Evolutionary conservation across 208 protist species (phyloP).

Genomic region (Leishmania tropica): DNA sequence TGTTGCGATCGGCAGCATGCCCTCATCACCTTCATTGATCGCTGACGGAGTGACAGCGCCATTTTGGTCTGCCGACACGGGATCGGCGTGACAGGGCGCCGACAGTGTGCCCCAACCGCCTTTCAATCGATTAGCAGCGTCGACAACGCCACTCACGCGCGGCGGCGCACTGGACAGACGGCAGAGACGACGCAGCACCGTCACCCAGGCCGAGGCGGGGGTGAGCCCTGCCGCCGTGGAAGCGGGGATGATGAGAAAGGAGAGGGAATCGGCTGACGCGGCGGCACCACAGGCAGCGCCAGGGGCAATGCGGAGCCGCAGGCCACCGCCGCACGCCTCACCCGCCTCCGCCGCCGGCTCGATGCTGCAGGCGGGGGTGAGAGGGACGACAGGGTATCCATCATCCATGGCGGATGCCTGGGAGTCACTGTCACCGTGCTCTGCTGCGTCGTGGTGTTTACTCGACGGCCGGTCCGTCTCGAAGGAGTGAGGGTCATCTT

Average conservation of each 20-base stretch:
- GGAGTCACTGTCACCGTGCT: neutral
- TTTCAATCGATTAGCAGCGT: neutral
- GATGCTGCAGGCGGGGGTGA: conserved; percentile 9
- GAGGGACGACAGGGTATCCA: conserved; percentile 6
- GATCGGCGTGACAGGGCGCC: conserved; percentile 1
- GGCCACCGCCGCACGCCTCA: neutral
- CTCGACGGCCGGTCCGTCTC: neutral
- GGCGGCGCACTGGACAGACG: neutral
- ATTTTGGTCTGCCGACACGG: neutral
- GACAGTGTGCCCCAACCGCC: neutral
- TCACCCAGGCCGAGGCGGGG: conserved; percentile 1
- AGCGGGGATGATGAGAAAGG: conserved; percentile 2
- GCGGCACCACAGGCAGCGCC: neutral
- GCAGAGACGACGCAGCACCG: conserved; percentile 12
- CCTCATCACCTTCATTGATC: neutral
- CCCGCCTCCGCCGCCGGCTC: neutral
- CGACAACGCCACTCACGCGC: neutral
- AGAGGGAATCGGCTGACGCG: neutral
- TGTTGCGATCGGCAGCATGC: neutral
- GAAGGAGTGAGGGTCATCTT: neutral
- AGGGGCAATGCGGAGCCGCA: neutral
- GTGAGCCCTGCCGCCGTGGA: neutral
- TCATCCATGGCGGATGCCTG: neutral
- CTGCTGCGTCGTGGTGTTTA: neutral
- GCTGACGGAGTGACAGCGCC: neutral